These are phyloP conservation scores for Conticribra guillardii DNA, from an alignment of 108 stramenopile species.

Conservation along the genomic window DNA sequence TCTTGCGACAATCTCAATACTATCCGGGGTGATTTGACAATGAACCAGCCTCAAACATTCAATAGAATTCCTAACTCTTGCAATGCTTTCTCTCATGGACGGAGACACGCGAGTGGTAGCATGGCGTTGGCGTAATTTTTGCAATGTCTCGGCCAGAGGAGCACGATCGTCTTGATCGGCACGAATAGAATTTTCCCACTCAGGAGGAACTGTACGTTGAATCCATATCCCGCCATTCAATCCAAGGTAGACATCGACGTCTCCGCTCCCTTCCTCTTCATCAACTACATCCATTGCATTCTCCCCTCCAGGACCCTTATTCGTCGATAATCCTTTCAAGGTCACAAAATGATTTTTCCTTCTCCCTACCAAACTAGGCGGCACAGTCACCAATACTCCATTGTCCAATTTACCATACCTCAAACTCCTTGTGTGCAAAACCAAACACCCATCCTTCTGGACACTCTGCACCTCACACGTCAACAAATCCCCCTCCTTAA, in stretches of 20 bases:
- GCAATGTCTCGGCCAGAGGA: slow-evolving; percentile 75
- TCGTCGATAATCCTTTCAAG: slow-evolving; percentile 26
- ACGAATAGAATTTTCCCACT: slow-evolving; percentile 46
- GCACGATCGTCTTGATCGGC: slow-evolving; percentile 54
- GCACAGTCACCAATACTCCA: slow-evolving; percentile 83
- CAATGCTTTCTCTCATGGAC: slow-evolving; percentile 64
- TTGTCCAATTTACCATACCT: slow-evolving; percentile 96
- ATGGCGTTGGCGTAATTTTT: slow-evolving; percentile 75
- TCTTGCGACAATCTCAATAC: slow-evolving; percentile 61
- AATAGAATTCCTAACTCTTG: slow-evolving; percentile 74
- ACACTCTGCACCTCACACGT: slow-evolving; percentile 90
- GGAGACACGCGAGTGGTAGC: slow-evolving; percentile 55
- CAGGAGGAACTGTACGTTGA: slow-evolving; percentile 63
- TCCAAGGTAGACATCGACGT: slow-evolving; percentile 69
- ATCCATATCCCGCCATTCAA: slow-evolving; percentile 91
- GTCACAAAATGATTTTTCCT: slow-evolving; percentile 79
- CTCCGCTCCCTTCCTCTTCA: slow-evolving; percentile 52
- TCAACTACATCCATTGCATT: slow-evolving; percentile 35
- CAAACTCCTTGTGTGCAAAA: slow-evolving; percentile 90
- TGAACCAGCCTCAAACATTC: slow-evolving; percentile 75
- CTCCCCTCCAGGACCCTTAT: slow-evolving; percentile 14
- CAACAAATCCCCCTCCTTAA: slow-evolving; percentile 92
- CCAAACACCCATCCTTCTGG: slow-evolving; percentile 82
- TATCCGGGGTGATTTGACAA: slow-evolving; percentile 69
- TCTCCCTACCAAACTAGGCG: slow-evolving; percentile 77